Base-by-base conservation (phyloP, 2,329 filamentous ascomycete genomes). In the Parafenestella ontariensis region DNA sequence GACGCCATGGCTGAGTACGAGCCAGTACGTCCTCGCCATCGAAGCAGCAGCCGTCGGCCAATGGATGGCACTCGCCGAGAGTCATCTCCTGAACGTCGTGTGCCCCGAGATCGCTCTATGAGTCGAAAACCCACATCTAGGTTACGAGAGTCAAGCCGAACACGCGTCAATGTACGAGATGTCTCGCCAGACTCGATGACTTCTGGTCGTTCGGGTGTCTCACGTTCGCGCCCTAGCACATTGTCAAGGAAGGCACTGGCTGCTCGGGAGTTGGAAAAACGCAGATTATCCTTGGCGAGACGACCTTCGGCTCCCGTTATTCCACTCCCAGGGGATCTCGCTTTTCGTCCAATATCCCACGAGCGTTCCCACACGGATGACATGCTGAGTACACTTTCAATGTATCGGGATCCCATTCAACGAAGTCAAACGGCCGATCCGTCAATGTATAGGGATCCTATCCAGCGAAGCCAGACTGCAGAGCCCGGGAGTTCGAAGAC, bases 261-360 rank as follows among this genome's bases (percentile, higher is more conserved):
- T 9, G 92, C 92, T 7, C 87, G 89, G 43, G 93, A 97, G 75
- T 84, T 98, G 0, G 93, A 97, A 75, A 91, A 95, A 68, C 87
- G 94, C 24, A 88, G 94, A 53, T 86, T 90, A 69, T 97, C 94
- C 13, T 64, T 75, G 31, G 91, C 90, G 18, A 85, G 91, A 50
- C 85, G 92, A 45, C 90, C 92, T 3, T 90, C 90, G 21, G 91
- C 88, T 2, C 92, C 92, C 0, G 80, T 87, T 0, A 96, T 97
- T 56, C 88, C 91, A 5, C 88, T 92, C 61, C 93, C 93, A 0
- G 82, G 81, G 8, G 81, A 87, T 42, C 56, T 81, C 20, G 64
- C 65, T 23, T 64, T 69, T 39, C 68, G 74, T n/a, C 73, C 74
- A 10, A 37, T 69, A 5, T 64, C 66, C 23, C 62, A 65, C 20